Base-by-base conservation (phyloP, 2,329 filamentous ascomycete genomes). In the Fusarium multiceps region DNA sequence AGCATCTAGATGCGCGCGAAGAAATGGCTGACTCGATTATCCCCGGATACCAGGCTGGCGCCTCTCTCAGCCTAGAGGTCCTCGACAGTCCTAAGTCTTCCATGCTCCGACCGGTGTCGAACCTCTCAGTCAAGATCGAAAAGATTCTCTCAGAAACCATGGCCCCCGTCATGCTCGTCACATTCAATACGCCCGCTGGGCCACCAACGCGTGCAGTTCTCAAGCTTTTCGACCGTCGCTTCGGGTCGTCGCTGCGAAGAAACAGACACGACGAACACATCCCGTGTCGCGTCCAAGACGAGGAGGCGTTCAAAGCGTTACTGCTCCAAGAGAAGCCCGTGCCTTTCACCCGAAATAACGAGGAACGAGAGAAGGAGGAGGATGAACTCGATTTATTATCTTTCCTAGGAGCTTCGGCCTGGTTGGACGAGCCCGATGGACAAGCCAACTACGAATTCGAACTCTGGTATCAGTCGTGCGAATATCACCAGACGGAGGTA, bases 171-270 rank as follows among this genome's bases (percentile, higher is more conserved):
- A 23, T 23, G 21, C 21, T 23, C 21, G 21, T 23, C 21, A 23
- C 21, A 23, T 23, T 23, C 21, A 23, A 23, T 23, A 23, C 21
- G 21, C 21, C 21, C 21, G 21, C 21, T 23, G 21, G 21, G 3
- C 10, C 27, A 28, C 4, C 7, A 18, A 11, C 3, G 4, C 7
- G 3, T 2, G 51, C 41, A 9, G 25, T 40, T 30, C 53, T 55
- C 3, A 48, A 48, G 4, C 42, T 55, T 21, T 55, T 34, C 21
- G 53, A 55, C 13, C 53, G 53, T 7, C 42, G 30, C 9, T 55
- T 20, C 12, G 21, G 28, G 13, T n/a, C 28, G 1, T 10, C n/a
- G 2, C 18, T 55, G 16, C 53, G 53, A 10, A 8, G 11, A 25
- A 6, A 4, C 3, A 11, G 25, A 3, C 2, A 34, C 0, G 14